Conservation (phyloP, 75 land plant species). For the Selaginella tamariscina region DNA sequence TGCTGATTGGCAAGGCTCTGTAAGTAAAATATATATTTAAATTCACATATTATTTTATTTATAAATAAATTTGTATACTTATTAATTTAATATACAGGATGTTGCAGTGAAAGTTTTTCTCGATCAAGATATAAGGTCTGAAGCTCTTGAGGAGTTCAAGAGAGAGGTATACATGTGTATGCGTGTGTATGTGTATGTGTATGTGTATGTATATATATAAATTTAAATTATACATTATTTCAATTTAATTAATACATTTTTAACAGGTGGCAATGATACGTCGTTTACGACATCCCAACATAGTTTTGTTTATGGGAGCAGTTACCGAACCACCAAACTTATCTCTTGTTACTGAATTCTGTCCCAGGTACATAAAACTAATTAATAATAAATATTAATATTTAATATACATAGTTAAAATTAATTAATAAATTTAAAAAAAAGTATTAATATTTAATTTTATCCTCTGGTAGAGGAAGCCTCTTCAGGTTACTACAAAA, state of each 20-base stretch:
- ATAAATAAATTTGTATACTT: background rate
- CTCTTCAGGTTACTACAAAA: constrained; percentile 65
- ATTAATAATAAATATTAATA: too few species aligned
- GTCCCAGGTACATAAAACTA: background rate
- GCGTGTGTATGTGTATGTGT: too few species aligned
- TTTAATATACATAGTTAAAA: too few species aligned
- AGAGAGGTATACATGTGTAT: constrained; percentile 4
- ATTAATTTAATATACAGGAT: background rate
- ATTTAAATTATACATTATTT: background rate
- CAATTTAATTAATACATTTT: background rate
- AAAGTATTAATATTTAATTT: too few species aligned
- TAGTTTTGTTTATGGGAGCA: constrained; percentile 8
- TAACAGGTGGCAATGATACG: constrained; percentile 7
- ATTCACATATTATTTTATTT: too few species aligned
- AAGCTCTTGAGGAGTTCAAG: constrained; percentile 1
- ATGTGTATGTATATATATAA: too few species aligned
- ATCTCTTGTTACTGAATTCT: constrained; percentile 5
- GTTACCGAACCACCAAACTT: constrained; percentile 5
- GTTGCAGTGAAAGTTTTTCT: constrained; percentile 10
- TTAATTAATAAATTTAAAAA: too few species aligned
- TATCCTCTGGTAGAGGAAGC: constrained; percentile 83
- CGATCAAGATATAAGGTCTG: constrained; percentile 11
- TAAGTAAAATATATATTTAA: too few species aligned
- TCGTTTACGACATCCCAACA: constrained; percentile 5
- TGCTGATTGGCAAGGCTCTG: background rate